A percentile compares a stretch with the other conserved stretches of the same genome.
phyloP scores from a whole-genome alignment of 148 eudicot genomes.

The Amaranthus palmeri region DNA sequence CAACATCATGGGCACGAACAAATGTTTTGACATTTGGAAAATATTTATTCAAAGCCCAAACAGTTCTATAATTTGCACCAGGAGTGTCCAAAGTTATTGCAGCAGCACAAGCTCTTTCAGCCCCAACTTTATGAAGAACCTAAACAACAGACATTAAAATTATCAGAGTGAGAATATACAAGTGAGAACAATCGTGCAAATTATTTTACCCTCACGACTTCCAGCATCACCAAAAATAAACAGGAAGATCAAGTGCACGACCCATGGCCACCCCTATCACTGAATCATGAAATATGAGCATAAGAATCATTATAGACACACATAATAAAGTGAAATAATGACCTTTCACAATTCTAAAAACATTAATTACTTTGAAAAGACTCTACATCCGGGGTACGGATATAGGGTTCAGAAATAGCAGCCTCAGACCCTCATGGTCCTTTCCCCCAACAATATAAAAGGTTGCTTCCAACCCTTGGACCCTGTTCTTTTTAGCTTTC shows the following conservation, averaged over 20 bases:
- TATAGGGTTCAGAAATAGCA: background rate
- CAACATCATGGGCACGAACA: slow-evolving; percentile 99
- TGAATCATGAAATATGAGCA: slow-evolving; percentile 26
- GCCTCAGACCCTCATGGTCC: background rate
- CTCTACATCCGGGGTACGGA: background rate
- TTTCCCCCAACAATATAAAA: background rate
- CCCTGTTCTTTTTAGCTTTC: too few relatives aligned
- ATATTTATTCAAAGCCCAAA: slow-evolving; percentile 95
- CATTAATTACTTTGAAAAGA: background rate
- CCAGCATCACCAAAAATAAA: slow-evolving; percentile 99
- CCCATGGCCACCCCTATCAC: slow-evolving; percentile 94
- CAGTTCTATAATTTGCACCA: slow-evolving; percentile 98
- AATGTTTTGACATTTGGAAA: slow-evolving; percentile 94
- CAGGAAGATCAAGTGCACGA: slow-evolving; percentile 98
- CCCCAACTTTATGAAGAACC: slow-evolving; percentile 99
- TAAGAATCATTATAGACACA: slow-evolving; percentile 6
- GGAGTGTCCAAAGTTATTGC: slow-evolving; percentile 91
- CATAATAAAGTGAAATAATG: background rate
- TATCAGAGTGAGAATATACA: slow-evolving; percentile 21
- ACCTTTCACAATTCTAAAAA: background rate
- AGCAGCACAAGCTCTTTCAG: slow-evolving; percentile 95
- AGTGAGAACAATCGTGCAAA: slow-evolving; percentile 13
- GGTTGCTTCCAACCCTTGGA: background rate
- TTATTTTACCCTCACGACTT: slow-evolving; percentile 90
- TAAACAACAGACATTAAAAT: slow-evolving; percentile 26